phyloP scores from a whole-genome alignment of 139 green algal species.

The Picochlorum costavermella region DNA sequence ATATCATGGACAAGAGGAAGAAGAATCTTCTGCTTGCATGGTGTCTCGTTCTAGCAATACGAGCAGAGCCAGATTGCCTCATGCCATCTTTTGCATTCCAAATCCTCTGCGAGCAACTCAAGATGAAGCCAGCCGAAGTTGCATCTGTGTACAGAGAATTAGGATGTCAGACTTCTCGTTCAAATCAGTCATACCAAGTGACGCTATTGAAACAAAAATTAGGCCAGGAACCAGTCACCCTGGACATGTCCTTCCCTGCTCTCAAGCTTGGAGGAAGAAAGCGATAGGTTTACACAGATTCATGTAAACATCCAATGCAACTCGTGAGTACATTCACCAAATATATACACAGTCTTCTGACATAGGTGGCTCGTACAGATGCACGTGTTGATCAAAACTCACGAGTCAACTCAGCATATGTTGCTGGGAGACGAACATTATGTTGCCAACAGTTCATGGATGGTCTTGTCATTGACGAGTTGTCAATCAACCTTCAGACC shows the following conservation, averaged over 20 bases:
- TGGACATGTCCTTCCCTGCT: slow-evolving; percentile 20
- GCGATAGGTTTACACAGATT: not conserved
- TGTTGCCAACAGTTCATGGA: not conserved
- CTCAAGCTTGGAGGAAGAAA: slow-evolving; percentile 31
- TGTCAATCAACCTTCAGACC: not conserved
- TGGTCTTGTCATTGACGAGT: not conserved
- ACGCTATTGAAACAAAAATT: slow-evolving; percentile 7
- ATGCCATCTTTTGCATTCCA: slow-evolving; percentile 13
- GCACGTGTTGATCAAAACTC: too few relatives aligned
- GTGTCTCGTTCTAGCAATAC: slow-evolving; percentile 23
- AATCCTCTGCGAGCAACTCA: slow-evolving; percentile 20
- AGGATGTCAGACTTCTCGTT: slow-evolving; percentile 12
- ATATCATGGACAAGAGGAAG: slow-evolving; percentile 24
- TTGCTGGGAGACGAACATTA: not conserved
- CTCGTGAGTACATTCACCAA: not conserved
- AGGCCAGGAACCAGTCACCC: slow-evolving; percentile 24
- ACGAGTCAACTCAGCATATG: too few relatives aligned
- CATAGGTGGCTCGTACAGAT: not conserved
- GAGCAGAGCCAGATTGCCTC: slow-evolving; percentile 8
- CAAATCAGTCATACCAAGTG: not conserved
- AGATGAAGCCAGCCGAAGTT: slow-evolving; percentile 15
- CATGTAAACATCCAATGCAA: not conserved
- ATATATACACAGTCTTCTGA: not conserved
- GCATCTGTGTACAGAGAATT: slow-evolving; percentile 22
- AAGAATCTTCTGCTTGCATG: slow-evolving; percentile 18